Evolutionary conservation across 495 filamentous ascomycete species (phyloP).

Genomic region (Hyaloscypha variabilis): DNA sequence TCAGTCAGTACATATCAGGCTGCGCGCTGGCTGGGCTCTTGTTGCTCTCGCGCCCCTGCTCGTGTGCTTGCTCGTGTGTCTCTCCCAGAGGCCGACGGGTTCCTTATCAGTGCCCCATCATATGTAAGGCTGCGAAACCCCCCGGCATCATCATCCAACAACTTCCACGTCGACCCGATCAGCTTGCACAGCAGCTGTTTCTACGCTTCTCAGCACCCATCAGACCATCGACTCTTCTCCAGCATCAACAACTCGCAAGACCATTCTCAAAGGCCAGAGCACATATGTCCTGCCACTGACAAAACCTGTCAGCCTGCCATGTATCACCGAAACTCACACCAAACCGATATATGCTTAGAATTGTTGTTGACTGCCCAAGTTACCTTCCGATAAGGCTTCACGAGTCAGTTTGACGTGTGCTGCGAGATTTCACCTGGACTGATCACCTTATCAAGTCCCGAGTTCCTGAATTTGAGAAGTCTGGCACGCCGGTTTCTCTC

Average conservation of each 20-base stretch:
- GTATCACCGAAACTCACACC: conserved; percentile 31
- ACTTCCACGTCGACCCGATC: not conserved
- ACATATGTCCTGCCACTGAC: conserved; percentile 12
- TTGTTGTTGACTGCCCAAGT: conserved; percentile 27
- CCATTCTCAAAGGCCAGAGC: not conserved
- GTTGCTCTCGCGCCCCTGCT: too few species aligned
- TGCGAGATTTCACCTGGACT: not conserved
- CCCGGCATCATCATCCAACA: not conserved
- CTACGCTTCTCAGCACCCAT: conserved; percentile 1
- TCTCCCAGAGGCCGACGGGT: not conserved
- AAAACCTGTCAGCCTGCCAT: conserved; percentile 31
- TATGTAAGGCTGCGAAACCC: not conserved
- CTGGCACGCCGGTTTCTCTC: conserved; percentile 14
- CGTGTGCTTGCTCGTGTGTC: not conserved
- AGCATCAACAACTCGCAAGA: not conserved
- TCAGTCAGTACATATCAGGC: not conserved
- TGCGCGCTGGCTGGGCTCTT: too few species aligned
- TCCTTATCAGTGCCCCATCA: not conserved
- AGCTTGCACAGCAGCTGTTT: not conserved
- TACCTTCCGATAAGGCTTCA: conserved; percentile 22
- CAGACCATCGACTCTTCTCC: not conserved
- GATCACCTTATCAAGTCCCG: conserved; percentile 1
- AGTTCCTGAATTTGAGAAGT: not conserved
- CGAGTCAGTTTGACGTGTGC: not conserved
- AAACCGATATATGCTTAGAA: conserved; percentile 34